Percentiles rank a stretch among this genome's conserved stretches.
Evolutionary conservation across 2,329 filamentous ascomycete species (phyloP).

Genomic region (Fusarium ambrosium): DNA sequence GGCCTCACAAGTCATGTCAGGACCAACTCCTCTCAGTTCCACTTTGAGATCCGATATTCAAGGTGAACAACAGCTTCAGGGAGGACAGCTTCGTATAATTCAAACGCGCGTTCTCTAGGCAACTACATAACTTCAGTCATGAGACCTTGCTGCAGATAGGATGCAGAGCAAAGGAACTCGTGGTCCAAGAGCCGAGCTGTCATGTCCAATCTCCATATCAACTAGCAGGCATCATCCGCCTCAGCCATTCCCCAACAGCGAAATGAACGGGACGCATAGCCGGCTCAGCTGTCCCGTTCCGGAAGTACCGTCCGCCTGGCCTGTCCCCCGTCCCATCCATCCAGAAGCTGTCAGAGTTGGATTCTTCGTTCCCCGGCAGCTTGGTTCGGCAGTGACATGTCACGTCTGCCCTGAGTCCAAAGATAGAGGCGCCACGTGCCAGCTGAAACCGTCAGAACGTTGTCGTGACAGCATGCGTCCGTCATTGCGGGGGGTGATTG

Average conservation of each 20-base stretch:
- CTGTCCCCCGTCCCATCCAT: not conserved
- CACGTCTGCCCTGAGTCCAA: not conserved
- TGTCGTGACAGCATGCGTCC: not conserved
- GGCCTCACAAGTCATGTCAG: constrained; percentile 28
- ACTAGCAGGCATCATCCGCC: not conserved
- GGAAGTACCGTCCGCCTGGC: not conserved
- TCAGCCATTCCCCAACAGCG: not conserved
- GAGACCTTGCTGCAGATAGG: not conserved
- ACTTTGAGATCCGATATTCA: not conserved
- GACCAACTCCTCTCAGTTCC: not conserved
- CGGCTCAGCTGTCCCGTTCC: not conserved
- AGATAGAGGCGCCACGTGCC: constrained; percentile 23
- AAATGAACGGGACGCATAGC: not conserved
- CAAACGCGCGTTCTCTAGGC: not conserved
- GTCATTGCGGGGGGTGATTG: not conserved
- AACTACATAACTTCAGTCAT: not conserved
- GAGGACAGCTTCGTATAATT: not conserved
- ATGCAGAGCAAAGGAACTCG: not conserved
- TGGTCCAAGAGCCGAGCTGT: not conserved
- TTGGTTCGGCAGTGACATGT: not conserved
- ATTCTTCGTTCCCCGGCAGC: not conserved
- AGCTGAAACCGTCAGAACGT: constrained; percentile 10
- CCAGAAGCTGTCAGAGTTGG: not conserved
- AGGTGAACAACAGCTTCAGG: not conserved
- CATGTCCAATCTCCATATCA: constrained; percentile 1